Conservation (phyloP, 2,329 filamentous ascomycete genomes). For the Mycosphaerelloides madeirae region DNA sequence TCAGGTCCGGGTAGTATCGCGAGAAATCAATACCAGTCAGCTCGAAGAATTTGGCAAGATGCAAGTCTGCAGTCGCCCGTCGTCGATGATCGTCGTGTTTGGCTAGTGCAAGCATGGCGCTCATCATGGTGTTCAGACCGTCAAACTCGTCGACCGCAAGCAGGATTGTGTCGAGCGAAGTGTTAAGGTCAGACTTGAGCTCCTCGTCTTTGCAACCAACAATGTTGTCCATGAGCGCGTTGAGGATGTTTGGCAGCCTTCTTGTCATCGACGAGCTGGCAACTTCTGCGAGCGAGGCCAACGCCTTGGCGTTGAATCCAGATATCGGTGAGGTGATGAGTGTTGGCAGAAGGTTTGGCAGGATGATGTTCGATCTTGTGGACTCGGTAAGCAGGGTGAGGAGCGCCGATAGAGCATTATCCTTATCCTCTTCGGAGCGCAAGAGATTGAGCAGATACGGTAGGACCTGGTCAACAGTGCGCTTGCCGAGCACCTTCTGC, state of each 20-base stretch:
- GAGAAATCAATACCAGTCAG: constrained; percentile 82
- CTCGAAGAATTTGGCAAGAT: constrained; percentile 82
- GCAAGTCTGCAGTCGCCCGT: constrained; percentile 70
- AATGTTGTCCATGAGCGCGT: constrained; percentile 89
- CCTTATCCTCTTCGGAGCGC: constrained; percentile 76
- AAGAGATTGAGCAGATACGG: constrained; percentile 88
- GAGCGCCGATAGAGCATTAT: constrained; percentile 87
- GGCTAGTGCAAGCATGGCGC: constrained; percentile 76
- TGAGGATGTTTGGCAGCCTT: constrained; percentile 82
- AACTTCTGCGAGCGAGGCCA: constrained; percentile 89
- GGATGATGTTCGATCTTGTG: constrained; percentile 89
- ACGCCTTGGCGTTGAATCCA: constrained; percentile 87
- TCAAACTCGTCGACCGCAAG: constrained; percentile 93
- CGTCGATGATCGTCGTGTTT: constrained; percentile 91
- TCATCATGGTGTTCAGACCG: constrained; percentile 93
- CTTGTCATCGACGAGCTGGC: constrained; percentile 87
- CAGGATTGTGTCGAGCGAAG: constrained; percentile 82
- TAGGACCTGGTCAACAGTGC: constrained; percentile 88
- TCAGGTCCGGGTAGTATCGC: constrained; percentile 91
- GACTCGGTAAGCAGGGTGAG: constrained; percentile 91
- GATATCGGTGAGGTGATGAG: constrained; percentile 86
- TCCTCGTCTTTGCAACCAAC: constrained; percentile 71
- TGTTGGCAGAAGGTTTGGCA: constrained; percentile 93
- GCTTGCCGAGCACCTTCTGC: constrained; percentile 90
- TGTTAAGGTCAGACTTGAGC: constrained; percentile 67